phyloP scores from a whole-genome alignment of 192 early-diverging fungal species.

The Coemansia nantahalensis region DNA sequence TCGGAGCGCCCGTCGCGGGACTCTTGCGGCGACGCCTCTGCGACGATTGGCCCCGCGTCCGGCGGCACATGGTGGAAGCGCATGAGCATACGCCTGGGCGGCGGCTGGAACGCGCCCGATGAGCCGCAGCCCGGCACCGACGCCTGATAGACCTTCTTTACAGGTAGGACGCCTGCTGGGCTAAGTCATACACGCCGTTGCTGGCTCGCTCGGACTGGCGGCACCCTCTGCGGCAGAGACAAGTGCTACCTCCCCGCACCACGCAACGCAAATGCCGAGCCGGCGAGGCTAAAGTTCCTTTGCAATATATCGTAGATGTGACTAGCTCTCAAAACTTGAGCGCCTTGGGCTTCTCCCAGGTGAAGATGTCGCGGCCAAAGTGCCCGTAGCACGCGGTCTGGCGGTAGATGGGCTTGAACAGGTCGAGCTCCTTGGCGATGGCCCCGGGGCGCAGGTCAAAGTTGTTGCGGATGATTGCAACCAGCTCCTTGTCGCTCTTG shows the following conservation, averaged over 20 bases:
- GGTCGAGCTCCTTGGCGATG: constrained; percentile 97
- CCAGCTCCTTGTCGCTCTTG: constrained; percentile 86
- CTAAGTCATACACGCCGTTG: no score
- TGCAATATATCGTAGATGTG: no score
- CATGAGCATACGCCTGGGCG: constrained; percentile 33
- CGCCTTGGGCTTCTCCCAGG: constrained; percentile 90
- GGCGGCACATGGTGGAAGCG: constrained; percentile 49
- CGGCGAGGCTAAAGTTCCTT: no score
- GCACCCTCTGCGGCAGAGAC: no score
- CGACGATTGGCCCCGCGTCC: constrained; percentile 14
- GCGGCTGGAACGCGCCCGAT: constrained; percentile 25
- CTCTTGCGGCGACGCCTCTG: constrained; percentile 7
- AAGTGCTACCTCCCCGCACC: no score
- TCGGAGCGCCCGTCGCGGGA: constrained; percentile 4
- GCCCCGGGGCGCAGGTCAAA: constrained; percentile 98
- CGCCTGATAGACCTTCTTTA: background rate
- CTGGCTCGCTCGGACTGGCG: no score
- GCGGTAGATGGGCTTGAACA: constrained; percentile 97
- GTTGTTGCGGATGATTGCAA: constrained; percentile 95
- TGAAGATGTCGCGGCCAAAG: constrained; percentile 90
- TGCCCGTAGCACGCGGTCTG: constrained; percentile 96
- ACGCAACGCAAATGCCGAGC: no score
- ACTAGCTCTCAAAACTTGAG: constrained; percentile 56
- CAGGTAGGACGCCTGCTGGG: no score
- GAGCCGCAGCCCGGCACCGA: background rate